Evolutionary conservation across 805 yeast species (phyloP).

Genomic region (Diddensiella caesifluorescens): DNA sequence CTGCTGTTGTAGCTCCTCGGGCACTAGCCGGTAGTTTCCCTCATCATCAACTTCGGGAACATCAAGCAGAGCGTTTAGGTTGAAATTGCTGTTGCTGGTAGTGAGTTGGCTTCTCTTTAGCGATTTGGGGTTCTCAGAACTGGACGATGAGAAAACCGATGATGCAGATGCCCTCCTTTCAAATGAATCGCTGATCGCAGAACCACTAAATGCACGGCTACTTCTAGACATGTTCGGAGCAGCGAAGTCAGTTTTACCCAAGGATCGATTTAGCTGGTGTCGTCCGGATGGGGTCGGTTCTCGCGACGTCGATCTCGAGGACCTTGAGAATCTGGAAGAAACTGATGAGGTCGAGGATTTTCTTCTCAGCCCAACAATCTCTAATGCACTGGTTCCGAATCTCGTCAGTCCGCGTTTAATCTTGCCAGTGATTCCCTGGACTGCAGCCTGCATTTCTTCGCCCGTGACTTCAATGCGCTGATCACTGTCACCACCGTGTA

Average conservation of each 20-base stretch:
- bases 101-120: conserved; percentile 5
- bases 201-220: conserved; percentile 6
- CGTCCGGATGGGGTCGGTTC: conserved; percentile 8
- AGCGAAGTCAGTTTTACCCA: background rate
- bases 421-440: conserved; percentile 71
- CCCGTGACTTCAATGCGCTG: conserved; percentile 53
- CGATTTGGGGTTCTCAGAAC: background rate
- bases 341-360: conserved; percentile 17
- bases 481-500: conserved; percentile 27
- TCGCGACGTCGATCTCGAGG: conserved; percentile 9
- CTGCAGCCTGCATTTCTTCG: conserved; percentile 71
- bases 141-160: conserved; percentile 4
- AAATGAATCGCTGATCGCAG: background rate
- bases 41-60: conserved; percentile 14
- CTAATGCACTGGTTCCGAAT: conserved; percentile 27
- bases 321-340: conserved; percentile 4
- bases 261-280: background rate
- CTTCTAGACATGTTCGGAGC: conserved; percentile 1
- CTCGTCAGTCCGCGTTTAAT: conserved; percentile 48
- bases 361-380: conserved; percentile 28
- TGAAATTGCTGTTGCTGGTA: conserved; percentile 17
- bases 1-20: conserved; percentile 1
- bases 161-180: conserved; percentile 3
- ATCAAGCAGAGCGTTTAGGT: conserved; percentile 19
- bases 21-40: conserved; percentile 1